Base-by-base conservation (phyloP, 2,329 filamentous ascomycete species). In the Talaromyces sp. region DNA sequence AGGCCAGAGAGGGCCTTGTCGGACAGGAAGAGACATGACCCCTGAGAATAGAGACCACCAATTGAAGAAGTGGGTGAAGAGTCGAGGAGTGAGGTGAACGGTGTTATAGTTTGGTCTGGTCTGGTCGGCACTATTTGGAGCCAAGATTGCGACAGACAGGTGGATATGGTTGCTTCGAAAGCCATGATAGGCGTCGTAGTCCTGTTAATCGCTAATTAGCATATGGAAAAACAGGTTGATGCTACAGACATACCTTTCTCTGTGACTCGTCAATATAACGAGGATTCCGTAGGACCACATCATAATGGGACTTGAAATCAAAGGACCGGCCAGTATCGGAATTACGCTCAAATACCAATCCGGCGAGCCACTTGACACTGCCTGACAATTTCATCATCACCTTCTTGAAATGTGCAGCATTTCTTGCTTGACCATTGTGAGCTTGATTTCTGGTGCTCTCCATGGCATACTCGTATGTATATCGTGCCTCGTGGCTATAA, bases 1-100 rank as follows among this genome's bases (percentile, higher is more conserved):
- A 5, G 93, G 93, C 87, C 93, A 99, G 2, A 99, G 83, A 54
- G 85, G 84, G 16, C 95, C 95, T 79, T 99, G 96, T 0, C 95
- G 91, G 63, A 99, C 89, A 11, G 95, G 96, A 31, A 99, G 82
- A 11, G 93, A 96, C 88, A 98, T 92, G 8, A 93, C 90, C 1
- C 93, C 93, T 8, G 92, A 92, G 76, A 99, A 99, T 68, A 98
- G 86, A 0, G 90, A 93, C 92, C 93, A 98, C 95, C 95, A 99
- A 63, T 88, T 87, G 79, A 93, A 98, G 81, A 99, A 99, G 74
- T 99, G 95, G 0, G 93, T 97, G 75, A 99, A 99, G 80, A 99
- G 96, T 8, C 93, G 88, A 5, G 95, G 95, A 1, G 91, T 95
- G 33, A 99, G 83, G 75, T 99, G 96, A 1, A 98, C 90, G 0